A percentile compares a stretch with the other conserved stretches of the same genome.
phyloP scores from a whole-genome alignment of 2,329 filamentous ascomycete species.

The Aspergillus sp. region DNA sequence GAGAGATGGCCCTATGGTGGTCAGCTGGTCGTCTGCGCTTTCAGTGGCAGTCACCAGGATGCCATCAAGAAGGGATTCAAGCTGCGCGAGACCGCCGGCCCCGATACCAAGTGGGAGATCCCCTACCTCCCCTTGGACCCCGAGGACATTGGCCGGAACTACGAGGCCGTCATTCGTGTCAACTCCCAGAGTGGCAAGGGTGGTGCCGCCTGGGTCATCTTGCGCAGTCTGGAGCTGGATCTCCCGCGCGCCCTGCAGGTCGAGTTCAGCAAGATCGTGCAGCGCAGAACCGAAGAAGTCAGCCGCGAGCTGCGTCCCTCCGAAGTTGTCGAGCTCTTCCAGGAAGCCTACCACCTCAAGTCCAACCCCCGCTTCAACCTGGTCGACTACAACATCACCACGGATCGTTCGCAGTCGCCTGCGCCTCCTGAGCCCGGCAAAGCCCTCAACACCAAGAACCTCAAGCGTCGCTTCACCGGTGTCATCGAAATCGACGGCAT shows the following conservation, averaged over 20 bases:
- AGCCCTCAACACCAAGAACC: slow-evolving; percentile 74
- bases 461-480: slow-evolving; percentile 81
- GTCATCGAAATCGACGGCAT: slow-evolving; percentile 78
- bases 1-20: slow-evolving; percentile 88
- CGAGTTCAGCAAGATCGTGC: slow-evolving; percentile 85
- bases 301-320: slow-evolving; percentile 79
- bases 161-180: slow-evolving; percentile 96
- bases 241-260: slow-evolving; percentile 89
- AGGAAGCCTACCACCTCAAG: slow-evolving; percentile 81
- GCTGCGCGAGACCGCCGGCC: slow-evolving; percentile 62
- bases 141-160: slow-evolving; percentile 90
- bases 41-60: slow-evolving; percentile 90
- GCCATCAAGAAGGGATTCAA: slow-evolving; percentile 89
- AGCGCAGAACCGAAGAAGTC: slow-evolving; percentile 74
- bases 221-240: slow-evolving; percentile 84
- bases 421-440: slow-evolving; percentile 67
- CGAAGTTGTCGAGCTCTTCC: slow-evolving; percentile 87
- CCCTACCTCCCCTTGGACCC: slow-evolving; percentile 94
- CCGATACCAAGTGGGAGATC: slow-evolving; percentile 75
- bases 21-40: slow-evolving; percentile 87
- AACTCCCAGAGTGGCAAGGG: slow-evolving; percentile 97
- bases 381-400: slow-evolving; percentile 86
- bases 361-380: slow-evolving; percentile 82
- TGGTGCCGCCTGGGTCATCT: slow-evolving; percentile 90
- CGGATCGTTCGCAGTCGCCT: slow-evolving; percentile 77